These are phyloP conservation scores for Xylaria longipes DNA, from an alignment of 495 filamentous ascomycete genomes.

Conservation along the genomic window DNA sequence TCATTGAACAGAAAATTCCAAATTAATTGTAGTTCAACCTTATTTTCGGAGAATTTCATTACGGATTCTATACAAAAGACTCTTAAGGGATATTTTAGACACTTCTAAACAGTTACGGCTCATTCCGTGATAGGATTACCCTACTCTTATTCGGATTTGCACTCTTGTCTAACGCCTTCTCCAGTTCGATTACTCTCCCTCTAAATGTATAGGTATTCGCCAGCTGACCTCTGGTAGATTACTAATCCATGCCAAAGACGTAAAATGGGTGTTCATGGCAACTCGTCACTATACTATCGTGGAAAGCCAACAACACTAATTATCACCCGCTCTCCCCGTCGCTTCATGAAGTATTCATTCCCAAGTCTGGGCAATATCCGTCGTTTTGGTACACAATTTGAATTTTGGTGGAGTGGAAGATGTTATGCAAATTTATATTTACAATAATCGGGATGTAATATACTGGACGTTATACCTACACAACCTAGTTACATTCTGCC, in stretches of 20 bases:
- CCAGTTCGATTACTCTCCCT: not conserved
- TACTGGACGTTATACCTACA: not conserved
- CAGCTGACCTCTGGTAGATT: not conserved
- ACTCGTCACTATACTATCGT: not conserved
- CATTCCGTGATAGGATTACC: not conserved
- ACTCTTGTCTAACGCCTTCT: not conserved
- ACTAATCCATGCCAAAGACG: not conserved
- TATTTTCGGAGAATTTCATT: not conserved
- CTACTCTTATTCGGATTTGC: not conserved
- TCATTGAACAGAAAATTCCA: slow-evolving; percentile 11
- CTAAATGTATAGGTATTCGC: not conserved
- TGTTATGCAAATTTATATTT: not conserved
- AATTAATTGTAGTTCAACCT: slow-evolving; percentile 10
- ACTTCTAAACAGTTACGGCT: not conserved
- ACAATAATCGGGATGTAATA: not conserved
- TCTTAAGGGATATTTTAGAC: not conserved
- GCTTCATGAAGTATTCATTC: not conserved
- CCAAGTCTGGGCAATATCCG: not conserved
- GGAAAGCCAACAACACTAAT: not conserved
- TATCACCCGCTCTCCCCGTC: not conserved
- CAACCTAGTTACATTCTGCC: not conserved
- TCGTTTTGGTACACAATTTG: not conserved
- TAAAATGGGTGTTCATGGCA: not conserved
- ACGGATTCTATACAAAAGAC: not conserved
- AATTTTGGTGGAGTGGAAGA: not conserved